Conservation (phyloP, 2,329 filamentous ascomycete genomes). For the Fusarium concolor region DNA sequence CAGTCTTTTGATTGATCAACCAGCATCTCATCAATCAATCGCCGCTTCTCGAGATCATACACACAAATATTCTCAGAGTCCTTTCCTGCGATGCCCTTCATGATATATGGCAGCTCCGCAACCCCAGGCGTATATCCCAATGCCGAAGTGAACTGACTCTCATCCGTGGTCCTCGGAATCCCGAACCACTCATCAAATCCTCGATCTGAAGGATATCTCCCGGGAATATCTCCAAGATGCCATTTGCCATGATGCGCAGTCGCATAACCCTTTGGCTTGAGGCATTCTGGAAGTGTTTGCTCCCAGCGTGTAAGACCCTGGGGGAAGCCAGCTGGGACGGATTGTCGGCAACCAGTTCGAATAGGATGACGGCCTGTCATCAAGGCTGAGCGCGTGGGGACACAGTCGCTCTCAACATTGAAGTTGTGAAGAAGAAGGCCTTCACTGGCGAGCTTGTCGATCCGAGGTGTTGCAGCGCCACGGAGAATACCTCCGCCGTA, state of each 20-base stretch:
- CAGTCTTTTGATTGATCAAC: conserved; percentile 50
- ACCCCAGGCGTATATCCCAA: conserved; percentile 50
- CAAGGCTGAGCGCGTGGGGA: conserved; percentile 50
- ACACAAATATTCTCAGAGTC: conserved; percentile 48
- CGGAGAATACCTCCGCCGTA: conserved; percentile 50
- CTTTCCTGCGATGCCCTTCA: conserved; percentile 46
- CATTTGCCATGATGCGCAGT: conserved; percentile 53
- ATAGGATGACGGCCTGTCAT: conserved; percentile 54
- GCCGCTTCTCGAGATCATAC: conserved; percentile 49
- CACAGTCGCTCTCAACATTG: conserved; percentile 54
- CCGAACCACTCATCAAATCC: conserved; percentile 55
- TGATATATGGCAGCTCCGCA: conserved; percentile 51
- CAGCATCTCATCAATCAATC: conserved; percentile 50
- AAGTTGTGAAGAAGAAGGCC: conserved; percentile 52
- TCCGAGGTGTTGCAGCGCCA: conserved; percentile 50
- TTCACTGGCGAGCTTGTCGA: conserved; percentile 49
- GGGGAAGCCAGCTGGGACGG: conserved; percentile 50
- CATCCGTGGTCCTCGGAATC: conserved; percentile 52
- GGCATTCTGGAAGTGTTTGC: conserved; percentile 47
- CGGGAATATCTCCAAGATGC: conserved; percentile 52
- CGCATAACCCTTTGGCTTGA: conserved; percentile 46
- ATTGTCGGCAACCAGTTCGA: conserved; percentile 51
- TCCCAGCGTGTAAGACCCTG: conserved; percentile 51
- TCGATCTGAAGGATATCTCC: conserved; percentile 51
- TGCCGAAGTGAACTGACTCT: conserved; percentile 51